Evolutionary conservation across 148 eudicot genomes (phyloP).

Genomic region (Amaranthus cruentus): DNA sequence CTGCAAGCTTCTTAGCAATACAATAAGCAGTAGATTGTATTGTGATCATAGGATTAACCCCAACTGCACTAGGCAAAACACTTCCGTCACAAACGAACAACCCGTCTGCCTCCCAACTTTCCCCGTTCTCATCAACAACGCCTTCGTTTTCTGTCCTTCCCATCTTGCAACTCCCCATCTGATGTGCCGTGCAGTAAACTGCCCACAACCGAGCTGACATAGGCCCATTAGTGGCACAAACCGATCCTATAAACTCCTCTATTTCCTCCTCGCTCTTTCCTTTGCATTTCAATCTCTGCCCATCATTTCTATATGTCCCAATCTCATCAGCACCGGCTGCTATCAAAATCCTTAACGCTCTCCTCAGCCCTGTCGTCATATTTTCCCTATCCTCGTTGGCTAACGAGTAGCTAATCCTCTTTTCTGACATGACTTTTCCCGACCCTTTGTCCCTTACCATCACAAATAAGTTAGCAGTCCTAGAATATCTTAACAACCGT

Average conservation of each 20-base stretch:
- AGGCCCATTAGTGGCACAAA: slow-evolving; percentile 48
- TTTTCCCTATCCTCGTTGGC: slow-evolving; percentile 36
- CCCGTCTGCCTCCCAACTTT: slow-evolving; percentile 83
- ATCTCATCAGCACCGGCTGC: slow-evolving; percentile 87
- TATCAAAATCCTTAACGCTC: slow-evolving; percentile 52
- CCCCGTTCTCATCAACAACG: slow-evolving; percentile 72
- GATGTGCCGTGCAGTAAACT: slow-evolving; percentile 70
- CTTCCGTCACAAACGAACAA: slow-evolving; percentile 78
- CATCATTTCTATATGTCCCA: slow-evolving; percentile 63
- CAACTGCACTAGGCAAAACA: slow-evolving; percentile 70
- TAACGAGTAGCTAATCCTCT: slow-evolving; percentile 33
- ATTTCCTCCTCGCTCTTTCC: slow-evolving; percentile 40
- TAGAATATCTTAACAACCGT: slow-evolving; percentile 39
- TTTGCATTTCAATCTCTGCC: slow-evolving; percentile 47
- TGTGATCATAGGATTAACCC: slow-evolving; percentile 92
- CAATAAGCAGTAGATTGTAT: slow-evolving; percentile 78
- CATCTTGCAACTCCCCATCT: slow-evolving; percentile 91
- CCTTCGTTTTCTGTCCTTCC: slow-evolving; percentile 49
- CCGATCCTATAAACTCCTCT: slow-evolving; percentile 53
- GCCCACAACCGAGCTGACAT: slow-evolving; percentile 38
- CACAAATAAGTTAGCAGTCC: slow-evolving; percentile 52
- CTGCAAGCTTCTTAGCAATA: slow-evolving; percentile 48
- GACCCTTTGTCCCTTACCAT: slow-evolving; percentile 53
- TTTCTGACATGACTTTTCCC: slow-evolving; percentile 40
- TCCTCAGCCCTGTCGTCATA: slow-evolving; percentile 39